Conservation (phyloP, 768 basidiomycete species). For the Lactarius indigo region DNA sequence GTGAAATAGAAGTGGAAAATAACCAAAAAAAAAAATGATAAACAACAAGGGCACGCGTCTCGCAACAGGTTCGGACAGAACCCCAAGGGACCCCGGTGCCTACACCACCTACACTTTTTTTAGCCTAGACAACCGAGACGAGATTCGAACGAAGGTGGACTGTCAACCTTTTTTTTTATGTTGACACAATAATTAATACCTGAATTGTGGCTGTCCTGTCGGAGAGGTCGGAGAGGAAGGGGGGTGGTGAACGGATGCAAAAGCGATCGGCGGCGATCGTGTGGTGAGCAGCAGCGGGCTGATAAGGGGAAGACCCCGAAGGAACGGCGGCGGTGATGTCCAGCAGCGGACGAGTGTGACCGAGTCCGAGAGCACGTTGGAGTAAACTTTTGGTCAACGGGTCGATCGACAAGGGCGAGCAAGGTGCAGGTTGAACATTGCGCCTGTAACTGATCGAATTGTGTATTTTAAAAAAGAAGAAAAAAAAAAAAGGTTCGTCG, state of each 20-base stretch:
- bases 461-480: neutral
- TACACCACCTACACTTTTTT: conserved; percentile 1
- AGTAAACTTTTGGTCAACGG: conserved; percentile 6
- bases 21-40: neutral
- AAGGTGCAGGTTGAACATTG: neutral
- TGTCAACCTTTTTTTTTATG: conserved; percentile 1
- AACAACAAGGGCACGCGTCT: neutral
- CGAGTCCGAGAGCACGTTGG: neutral
- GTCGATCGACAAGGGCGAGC: conserved; percentile 1
- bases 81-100: neutral
- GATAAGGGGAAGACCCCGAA: conserved; percentile 2
- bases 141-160: conserved; percentile 9
- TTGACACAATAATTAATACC: neutral
- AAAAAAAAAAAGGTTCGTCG: neutral
- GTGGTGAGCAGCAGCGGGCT: neutral
- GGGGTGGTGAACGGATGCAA: conserved; percentile 7
- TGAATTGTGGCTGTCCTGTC: conserved; percentile 19
- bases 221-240: neutral
- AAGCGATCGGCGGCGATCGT: conserved; percentile 21
- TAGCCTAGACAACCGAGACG: neutral
- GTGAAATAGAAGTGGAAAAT: neutral
- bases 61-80: no score
- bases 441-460: neutral
- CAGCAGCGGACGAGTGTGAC: neutral
- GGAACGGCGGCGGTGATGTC: neutral